Conservation (phyloP, 495 filamentous ascomycete species). For the Poronia punctata region DNA sequence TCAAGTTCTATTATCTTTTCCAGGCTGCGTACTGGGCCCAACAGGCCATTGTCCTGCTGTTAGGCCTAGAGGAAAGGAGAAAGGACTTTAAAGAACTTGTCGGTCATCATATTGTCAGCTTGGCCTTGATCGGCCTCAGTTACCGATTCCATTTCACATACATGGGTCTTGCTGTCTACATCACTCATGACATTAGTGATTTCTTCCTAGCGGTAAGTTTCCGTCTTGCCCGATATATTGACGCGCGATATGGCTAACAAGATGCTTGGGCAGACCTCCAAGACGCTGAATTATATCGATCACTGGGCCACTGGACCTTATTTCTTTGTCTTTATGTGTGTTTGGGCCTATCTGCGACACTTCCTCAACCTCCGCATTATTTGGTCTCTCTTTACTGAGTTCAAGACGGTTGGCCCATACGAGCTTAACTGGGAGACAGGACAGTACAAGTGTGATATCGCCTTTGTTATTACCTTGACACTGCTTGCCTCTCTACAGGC, state of each 20-base stretch:
- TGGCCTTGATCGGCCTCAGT: slow-evolving; percentile 80
- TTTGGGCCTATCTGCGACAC: slow-evolving; percentile 92
- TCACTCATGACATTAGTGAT: slow-evolving; percentile 92
- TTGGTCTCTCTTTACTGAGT: slow-evolving; percentile 77
- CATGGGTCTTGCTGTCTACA: slow-evolving; percentile 94
- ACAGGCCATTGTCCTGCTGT: slow-evolving; percentile 81
- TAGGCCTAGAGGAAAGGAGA: slow-evolving; percentile 88
- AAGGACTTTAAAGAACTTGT: slow-evolving; percentile 97
- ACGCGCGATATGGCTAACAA: slow-evolving; percentile 8
- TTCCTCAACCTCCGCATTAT: slow-evolving; percentile 86
- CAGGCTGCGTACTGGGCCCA: slow-evolving; percentile 96
- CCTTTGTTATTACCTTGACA: slow-evolving; percentile 63
- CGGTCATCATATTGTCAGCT: slow-evolving; percentile 85
- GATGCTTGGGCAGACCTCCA: slow-evolving; percentile 60
- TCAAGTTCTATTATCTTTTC: slow-evolving; percentile 96
- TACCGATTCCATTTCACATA: slow-evolving; percentile 98
- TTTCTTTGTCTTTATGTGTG: slow-evolving; percentile 71
- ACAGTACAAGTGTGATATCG: slow-evolving; percentile 76
- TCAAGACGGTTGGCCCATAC: slow-evolving; percentile 81
- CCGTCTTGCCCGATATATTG: not conserved
- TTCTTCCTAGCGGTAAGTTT: slow-evolving; percentile 89
- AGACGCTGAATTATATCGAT: slow-evolving; percentile 89
- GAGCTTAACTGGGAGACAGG: slow-evolving; percentile 77
- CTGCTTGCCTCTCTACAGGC: slow-evolving; percentile 69
- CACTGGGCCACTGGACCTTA: slow-evolving; percentile 69